phyloP scores from a whole-genome alignment of 2,329 filamentous ascomycete genomes.

The Elsinoe batatas region DNA sequence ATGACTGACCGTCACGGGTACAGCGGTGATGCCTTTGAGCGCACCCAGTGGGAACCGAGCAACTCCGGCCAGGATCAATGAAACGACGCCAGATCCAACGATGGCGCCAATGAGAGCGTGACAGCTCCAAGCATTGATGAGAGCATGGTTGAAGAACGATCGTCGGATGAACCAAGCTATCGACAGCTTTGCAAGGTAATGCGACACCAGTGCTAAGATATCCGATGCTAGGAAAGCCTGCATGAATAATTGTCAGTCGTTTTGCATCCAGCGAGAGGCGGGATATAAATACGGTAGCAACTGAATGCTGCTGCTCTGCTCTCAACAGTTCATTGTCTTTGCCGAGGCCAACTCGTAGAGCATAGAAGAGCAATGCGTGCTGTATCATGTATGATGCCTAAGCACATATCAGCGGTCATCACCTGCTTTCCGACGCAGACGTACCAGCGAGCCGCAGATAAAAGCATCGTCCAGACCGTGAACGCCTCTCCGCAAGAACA shows the following conservation, averaged over 20 bases:
- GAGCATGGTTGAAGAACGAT: conserved; percentile 12
- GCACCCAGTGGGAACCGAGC: not conserved
- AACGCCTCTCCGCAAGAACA: not conserved
- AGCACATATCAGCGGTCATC: not conserved
- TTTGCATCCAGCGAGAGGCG: not conserved
- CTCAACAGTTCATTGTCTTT: not conserved
- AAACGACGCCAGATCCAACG: not conserved
- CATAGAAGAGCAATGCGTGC: not conserved
- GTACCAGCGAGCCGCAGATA: not conserved
- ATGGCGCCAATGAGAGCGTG: not conserved
- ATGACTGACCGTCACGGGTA: conserved; percentile 1
- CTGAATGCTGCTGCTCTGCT: not conserved
- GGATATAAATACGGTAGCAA: not conserved
- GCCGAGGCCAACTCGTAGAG: conserved; percentile 2
- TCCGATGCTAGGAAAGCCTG: conserved; percentile 3
- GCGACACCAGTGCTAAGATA: conserved; percentile 9
- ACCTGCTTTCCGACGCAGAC: not conserved
- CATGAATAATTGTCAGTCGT: not conserved
- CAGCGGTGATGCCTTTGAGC: not conserved
- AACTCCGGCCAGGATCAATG: not conserved
- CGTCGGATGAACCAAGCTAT: conserved; percentile 13
- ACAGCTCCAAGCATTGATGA: conserved; percentile 8
- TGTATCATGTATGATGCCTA: conserved; percentile 1
- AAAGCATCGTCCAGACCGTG: conserved; percentile 2
- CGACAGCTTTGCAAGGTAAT: conserved; percentile 14